Conservation (phyloP, 306 rosid species). For the cucumber (Cucumis sativus) region Cucumber_9930_V3 NC_026660.2:25075001-25075500, state of each 20-base stretch:
- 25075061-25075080: constrained; percentile 3
- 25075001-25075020: background rate
- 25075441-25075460: no score
- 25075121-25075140: background rate
- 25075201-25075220: constrained; percentile 1
- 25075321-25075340: no score
- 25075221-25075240: background rate
- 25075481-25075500: no score
- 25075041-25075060: background rate
- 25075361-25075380: no score
- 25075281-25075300: background rate
- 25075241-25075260: background rate
- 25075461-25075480: no score
- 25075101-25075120: background rate
- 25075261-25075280: background rate
- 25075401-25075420: no score
- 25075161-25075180: background rate
- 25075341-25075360: no score
- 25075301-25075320: background rate
- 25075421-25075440: no score
- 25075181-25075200: background rate
- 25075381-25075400: no score
- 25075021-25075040: background rate
- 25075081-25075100: background rate
- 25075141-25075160: background rate